A percentile compares a stretch with the other conserved stretches of the same genome.
phyloP scores from a whole-genome alignment of 2,329 filamentous ascomycete genomes.

The Colletotrichum destructivum region DNA sequence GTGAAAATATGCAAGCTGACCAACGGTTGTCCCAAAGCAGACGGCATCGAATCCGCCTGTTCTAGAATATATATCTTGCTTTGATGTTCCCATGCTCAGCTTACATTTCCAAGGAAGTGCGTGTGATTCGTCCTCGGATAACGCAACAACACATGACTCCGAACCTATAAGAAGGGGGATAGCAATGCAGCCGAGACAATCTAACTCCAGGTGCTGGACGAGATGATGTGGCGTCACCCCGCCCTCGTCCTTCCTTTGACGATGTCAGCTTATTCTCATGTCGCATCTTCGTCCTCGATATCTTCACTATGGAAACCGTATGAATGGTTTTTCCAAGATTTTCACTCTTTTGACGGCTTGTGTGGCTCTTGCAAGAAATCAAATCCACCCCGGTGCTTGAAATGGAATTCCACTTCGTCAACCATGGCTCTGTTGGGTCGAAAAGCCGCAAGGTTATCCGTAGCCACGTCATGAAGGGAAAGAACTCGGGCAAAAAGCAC shows the following conservation, averaged over 20 bases:
- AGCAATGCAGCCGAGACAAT: not conserved
- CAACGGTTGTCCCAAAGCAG: not conserved
- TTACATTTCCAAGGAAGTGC: not conserved
- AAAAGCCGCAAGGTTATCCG: not conserved
- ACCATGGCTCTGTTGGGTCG: not conserved
- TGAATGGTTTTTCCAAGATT: not conserved
- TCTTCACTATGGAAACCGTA: too few relatives aligned
- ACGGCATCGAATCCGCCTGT: not conserved
- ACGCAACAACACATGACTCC: too few relatives aligned
- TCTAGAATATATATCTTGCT: too few relatives aligned
- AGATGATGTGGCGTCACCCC: not conserved
- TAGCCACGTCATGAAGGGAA: slow-evolving; percentile 18
- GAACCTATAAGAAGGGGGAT: too few relatives aligned
- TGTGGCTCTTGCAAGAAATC: too few relatives aligned
- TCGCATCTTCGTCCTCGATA: not conserved
- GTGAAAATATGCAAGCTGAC: not conserved
- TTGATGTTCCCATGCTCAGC: too few relatives aligned
- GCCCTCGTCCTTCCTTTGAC: not conserved
- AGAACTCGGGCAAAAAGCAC: not conserved
- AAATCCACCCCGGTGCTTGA: not conserved
- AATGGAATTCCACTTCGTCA: slow-evolving; percentile 9
- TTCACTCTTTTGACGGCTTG: not conserved
- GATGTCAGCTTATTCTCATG: not conserved
- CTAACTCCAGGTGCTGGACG: not conserved
- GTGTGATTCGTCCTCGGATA: not conserved